Evolutionary conservation across 2,329 filamentous ascomycete genomes (phyloP), one percentile per base, ranked within the genome.

Genomic region (Onygenales sp.): DNA sequence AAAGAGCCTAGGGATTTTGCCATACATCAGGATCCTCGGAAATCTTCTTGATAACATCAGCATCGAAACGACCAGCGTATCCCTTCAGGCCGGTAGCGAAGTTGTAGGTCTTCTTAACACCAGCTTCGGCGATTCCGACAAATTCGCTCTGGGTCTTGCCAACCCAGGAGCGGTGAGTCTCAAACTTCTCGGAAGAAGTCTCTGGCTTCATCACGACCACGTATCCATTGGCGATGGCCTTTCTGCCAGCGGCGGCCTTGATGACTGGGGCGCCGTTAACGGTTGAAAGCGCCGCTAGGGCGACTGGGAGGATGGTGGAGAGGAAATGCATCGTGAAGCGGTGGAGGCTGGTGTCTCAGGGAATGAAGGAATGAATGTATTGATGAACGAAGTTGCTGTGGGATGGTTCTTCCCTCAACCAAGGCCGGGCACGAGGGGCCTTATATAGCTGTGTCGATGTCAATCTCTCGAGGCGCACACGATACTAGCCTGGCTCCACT

Each of bases 281-380:
- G 14, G 39, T 33, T 33, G 53, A 54, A 17, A 57, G 51, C 14
- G 45, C 52, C 51, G 52, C 51, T 21, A 59, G 54, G 43, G 50
- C 54, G 43, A 58, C 9, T 2, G 56, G 35, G 32, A 59, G 45
- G 41, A 53, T 11, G 8, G 51, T 50, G 36, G 35, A 45, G 42
- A 59, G 41, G 47, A 55, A 31, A 53, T 39, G 45, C 57, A 59
- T 59, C 27, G 43, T 55, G 51, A 45, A 54, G 7, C 8, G 17
- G 10, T 32, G 2, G 17, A 47, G 17, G n/a, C n/a, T 38, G 45
- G 13, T 13, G 17, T 47, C 7, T 8, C 2, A n/a, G 21, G 9
- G 36, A 39, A 21, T 4, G 27, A 10, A 48, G 4, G 27, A 47
- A 17, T 9, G 32, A 41, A 39, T 0, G 7, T 39, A 39, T 9